Base-by-base conservation (phyloP, 2,329 filamentous ascomycete species). In the Trichothecium sympodiale region DNA sequence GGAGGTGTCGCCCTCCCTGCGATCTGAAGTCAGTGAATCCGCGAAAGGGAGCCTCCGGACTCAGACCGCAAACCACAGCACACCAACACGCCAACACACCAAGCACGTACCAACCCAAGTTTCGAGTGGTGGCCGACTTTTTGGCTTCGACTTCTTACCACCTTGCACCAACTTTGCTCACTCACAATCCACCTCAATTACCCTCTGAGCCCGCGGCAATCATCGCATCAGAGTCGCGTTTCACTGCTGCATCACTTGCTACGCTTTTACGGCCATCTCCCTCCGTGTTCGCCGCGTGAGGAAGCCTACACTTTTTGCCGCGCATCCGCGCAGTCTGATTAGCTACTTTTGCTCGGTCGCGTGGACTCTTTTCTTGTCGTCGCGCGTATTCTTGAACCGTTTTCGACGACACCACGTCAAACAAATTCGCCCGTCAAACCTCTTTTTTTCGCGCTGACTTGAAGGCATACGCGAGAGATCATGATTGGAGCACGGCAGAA, bases 401-500 rank as follows among this genome's bases (percentile, higher is more conserved):
- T 36, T 35, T 31, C 36, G 31, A 26, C 31, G 26, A 31, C 28
- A 34, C 43, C 41, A 42, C 36, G 29, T 34, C 20, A 27, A 33
- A 15, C 16, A 17, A 18, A 18, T 28, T n/a, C 16, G 15, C 16
- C 31, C 17, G 31, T 2, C 17, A 14, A 9, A 25, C 10, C 10
- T 15, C 27, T 29, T 28, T n/a, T 33, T 31, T 18, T 25, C 20
- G 20, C 10, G 20, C 20, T 25, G 20, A 25, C 20, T 6, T 25
- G 27, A 27, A 9, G 15, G 9, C 7, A n/a, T 44, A 47, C 54
- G 55, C 57, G 56, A 61, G 62, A 63, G 64, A 74, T 65, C 66
- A 75, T 72, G 71, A 66, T 67, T 54, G 64, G 62, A 63, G 61
- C 60, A 62, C 63, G 64, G 64, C 55, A 58, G 62, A 56, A 62